Base-by-base conservation (phyloP, 164 flowering plant species). In the Cinnamomum micranthum region DNA sequence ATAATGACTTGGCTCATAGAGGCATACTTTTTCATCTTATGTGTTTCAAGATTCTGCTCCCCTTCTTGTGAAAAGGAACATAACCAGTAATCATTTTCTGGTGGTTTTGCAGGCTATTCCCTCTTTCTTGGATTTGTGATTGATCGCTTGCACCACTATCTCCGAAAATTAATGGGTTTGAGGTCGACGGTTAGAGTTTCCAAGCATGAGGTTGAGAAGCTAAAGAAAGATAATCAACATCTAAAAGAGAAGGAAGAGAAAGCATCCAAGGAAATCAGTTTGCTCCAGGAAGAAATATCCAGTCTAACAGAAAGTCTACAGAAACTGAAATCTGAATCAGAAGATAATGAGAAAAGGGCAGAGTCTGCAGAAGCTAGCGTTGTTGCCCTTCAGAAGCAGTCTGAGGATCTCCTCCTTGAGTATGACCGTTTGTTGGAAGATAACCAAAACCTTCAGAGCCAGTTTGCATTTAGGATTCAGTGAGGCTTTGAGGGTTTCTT, bases 361-460 rank as follows among this genome's bases (percentile, higher is more conserved):
- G 87, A 80, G 72, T 85, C 94, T 20, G 95, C 95, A 20, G 98
- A 90, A 85, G 85, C 86, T 65, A 92, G 89, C 73, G 94, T 94
- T 50, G 76, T 80, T 28, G 75, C 97, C 78, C 95, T 94, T 69
- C 98, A 94, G 81, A 94, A 94, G 78, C 98, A 94, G 80, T 81
- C 95, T 17, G 95, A 91, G 31, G 97, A 92, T 77, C 76, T 94
- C 51, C 95, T 94, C 65, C 95, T 94, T 6, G 98, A 94, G 77
- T 94, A 94, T 74, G 97, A 94, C 71, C 89, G 93, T 4, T 81
- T 94, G 3, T 77, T 94, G 74, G 98, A 94, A 76, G 96, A 94
- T 73, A 94, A 94, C 83, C 97, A 94, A 76, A 87, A 83, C 83
- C 92, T 94, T 77, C 98, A 94, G 81, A 78, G 58, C 68, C 95